Evolutionary conservation across 1,284 basidiomycete species (phyloP).

Genomic region (Leucocoprinus gongylophorus): DNA sequence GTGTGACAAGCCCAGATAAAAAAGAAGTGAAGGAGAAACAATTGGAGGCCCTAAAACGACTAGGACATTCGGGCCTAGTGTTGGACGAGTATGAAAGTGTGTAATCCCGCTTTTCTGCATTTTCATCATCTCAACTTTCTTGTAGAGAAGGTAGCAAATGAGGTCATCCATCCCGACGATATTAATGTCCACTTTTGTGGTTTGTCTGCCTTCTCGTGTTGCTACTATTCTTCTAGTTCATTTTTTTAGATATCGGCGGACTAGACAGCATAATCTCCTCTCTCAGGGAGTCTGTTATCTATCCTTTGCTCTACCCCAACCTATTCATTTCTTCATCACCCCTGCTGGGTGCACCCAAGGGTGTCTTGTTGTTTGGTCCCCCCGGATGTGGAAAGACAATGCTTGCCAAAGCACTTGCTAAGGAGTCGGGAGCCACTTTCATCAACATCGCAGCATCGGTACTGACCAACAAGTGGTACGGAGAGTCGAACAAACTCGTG

Average conservation of each 20-base stretch:
- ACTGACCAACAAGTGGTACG: conserved; percentile 93
- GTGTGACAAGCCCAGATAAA: conserved; percentile 35
- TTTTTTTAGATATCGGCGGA: conserved; percentile 80
- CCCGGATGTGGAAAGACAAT: conserved; percentile 95
- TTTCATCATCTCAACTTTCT: not conserved
- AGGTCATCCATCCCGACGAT: conserved; percentile 82
- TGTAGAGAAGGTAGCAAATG: conserved; percentile 72
- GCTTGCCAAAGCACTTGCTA: conserved; percentile 92
- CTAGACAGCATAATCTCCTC: conserved; percentile 89
- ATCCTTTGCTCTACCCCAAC: conserved; percentile 88
- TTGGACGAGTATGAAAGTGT: conserved; percentile 78
- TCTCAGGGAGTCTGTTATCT: conserved; percentile 94
- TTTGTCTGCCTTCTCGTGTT: conserved; percentile 24
- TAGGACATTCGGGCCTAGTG: conserved; percentile 66
- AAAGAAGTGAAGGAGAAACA: conserved; percentile 63
- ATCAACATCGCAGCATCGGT: conserved; percentile 83
- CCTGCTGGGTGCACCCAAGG: conserved; percentile 68
- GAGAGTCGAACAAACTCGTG: conserved; percentile 97
- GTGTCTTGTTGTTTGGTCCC: conserved; percentile 84
- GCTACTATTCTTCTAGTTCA: conserved; percentile 2
- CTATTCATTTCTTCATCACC: conserved; percentile 76
- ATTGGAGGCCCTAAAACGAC: conserved; percentile 59
- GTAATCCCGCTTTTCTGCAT: conserved; percentile 20
- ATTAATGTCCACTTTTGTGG: conserved; percentile 69
- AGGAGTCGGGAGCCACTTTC: conserved; percentile 96